Evolutionary conservation across 2,329 filamentous ascomycete species (phyloP).

Genomic region (Hymenoscyphus linearis): DNA sequence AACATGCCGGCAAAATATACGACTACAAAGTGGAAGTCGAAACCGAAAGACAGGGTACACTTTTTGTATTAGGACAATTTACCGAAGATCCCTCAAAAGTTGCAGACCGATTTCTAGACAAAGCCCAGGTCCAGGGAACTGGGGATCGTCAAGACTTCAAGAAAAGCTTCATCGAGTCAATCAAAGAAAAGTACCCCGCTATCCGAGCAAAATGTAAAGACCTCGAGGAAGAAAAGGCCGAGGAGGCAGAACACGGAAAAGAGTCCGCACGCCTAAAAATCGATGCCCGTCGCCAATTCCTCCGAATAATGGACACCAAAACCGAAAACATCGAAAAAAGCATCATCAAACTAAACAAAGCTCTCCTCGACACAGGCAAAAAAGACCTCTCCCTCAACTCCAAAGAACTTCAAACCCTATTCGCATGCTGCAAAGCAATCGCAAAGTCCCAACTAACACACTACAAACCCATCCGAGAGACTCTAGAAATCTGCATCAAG

Average conservation of each 20-base stretch:
- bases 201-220: neutral
- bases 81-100: no score
- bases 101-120: no score
- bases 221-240: neutral
- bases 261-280: slow-evolving; percentile 43
- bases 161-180: neutral
- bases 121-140: no score
- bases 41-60: no score
- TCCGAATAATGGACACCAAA: slow-evolving; percentile 72
- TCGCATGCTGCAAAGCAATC: slow-evolving; percentile 56
- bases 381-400: slow-evolving; percentile 73
- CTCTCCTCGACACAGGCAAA: slow-evolving; percentile 63
- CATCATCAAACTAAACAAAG: slow-evolving; percentile 67
- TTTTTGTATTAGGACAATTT: no score
- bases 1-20: slow-evolving; percentile 80
- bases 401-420: slow-evolving; percentile 59
- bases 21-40: slow-evolving; percentile 51
- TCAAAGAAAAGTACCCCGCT: neutral
- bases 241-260: neutral
- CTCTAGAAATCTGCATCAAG: slow-evolving; percentile 62
- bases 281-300: slow-evolving; percentile 73
- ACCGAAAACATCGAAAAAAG: slow-evolving; percentile 68
- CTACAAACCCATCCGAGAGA: slow-evolving; percentile 44
- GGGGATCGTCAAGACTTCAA: no score
- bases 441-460: slow-evolving; percentile 42